phyloP scores from a whole-genome alignment of 2,329 filamentous ascomycete species.

The Colletotrichum scovillei region DNA sequence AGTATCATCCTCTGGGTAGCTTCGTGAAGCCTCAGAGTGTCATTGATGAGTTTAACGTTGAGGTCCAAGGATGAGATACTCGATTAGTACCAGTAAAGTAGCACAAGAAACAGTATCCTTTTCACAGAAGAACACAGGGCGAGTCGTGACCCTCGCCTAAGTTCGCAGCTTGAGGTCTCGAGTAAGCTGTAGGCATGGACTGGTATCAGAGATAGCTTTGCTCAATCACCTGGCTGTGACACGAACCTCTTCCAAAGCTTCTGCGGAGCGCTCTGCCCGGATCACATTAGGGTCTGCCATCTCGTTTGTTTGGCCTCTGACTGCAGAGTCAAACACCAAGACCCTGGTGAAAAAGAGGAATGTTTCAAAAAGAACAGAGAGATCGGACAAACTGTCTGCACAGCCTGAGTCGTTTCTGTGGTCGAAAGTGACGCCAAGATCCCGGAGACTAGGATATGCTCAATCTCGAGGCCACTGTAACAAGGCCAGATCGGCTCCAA shows the following conservation, averaged over 20 bases:
- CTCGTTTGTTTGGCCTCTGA: not conserved
- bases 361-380: constrained; percentile 6
- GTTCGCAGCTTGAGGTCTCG: not conserved
- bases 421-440: not conserved
- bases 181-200: not conserved
- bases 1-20: constrained; percentile 59
- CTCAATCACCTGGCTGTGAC: not conserved
- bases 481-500: too few relatives aligned
- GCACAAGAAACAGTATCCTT: not conserved
- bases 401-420: not conserved
- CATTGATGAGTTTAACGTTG: constrained; percentile 59
- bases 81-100: not conserved
- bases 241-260: not conserved
- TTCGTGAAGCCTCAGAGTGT: constrained; percentile 63
- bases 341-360: not conserved
- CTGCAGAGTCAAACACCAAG: not conserved
- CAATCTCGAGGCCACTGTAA: not conserved
- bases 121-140: too few relatives aligned
- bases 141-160: not conserved
- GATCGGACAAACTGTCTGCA: constrained; percentile 4
- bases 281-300: not conserved
- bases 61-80: not conserved
- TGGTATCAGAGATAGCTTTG: not conserved
- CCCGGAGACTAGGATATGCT: not conserved
- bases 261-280: not conserved